phyloP scores from a whole-genome alignment of 768 basidiomycete species.

The Lentinula boryana region DNA sequence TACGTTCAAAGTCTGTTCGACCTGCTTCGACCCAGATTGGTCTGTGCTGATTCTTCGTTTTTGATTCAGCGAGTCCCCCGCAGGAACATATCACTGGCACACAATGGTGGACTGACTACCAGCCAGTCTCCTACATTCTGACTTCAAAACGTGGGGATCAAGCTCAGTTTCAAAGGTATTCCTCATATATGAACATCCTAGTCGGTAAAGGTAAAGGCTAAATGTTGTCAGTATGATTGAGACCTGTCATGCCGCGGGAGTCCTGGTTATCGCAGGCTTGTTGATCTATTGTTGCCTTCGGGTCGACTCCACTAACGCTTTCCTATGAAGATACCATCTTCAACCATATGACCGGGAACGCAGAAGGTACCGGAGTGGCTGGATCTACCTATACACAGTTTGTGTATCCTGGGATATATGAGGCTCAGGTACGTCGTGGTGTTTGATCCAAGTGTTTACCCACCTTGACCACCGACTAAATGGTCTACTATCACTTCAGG shows the following conservation, averaged over 20 bases:
- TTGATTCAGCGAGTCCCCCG: constrained; percentile 35
- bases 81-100: constrained; percentile 51
- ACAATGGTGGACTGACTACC: constrained; percentile 77
- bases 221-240: constrained; percentile 33
- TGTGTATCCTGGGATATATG: constrained; percentile 43
- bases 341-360: constrained; percentile 58
- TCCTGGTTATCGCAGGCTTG: constrained; percentile 47
- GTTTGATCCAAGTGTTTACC: constrained; percentile 3
- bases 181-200: not conserved
- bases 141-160: constrained; percentile 62
- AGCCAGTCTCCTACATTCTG: constrained; percentile 49
- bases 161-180: constrained; percentile 35
- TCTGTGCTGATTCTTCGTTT: constrained; percentile 32
- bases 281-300: not conserved
- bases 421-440: constrained; percentile 31
- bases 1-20: constrained; percentile 57
- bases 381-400: constrained; percentile 52
- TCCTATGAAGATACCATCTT: constrained; percentile 41
- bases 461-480: not conserved
- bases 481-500: constrained; percentile 16
- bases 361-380: constrained; percentile 43
- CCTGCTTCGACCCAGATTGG: constrained; percentile 38
- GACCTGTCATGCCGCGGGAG: constrained; percentile 49
- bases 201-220: not conserved
- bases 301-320: not conserved